Conservation (phyloP, 2,329 filamentous ascomycete species). For the Colletotrichum agaves region DNA sequence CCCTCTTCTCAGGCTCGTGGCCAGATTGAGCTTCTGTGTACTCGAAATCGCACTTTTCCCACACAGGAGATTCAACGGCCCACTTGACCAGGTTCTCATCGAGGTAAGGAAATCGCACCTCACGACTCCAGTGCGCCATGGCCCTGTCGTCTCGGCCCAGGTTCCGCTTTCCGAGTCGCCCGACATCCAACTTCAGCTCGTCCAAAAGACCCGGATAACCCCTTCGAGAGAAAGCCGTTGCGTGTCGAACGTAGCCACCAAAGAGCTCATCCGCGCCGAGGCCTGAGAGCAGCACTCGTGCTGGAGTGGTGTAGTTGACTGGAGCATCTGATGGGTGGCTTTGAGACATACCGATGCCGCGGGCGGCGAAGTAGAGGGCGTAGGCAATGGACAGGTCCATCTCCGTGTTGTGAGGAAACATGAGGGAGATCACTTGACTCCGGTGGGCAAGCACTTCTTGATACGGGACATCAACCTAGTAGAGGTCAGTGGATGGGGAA, state of each 20-base stretch:
- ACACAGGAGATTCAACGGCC: conserved; percentile 78
- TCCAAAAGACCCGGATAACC: conserved; percentile 79
- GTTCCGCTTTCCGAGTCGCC: conserved; percentile 90
- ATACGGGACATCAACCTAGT: conserved; percentile 83
- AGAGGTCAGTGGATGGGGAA: background rate
- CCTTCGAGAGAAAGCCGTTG: conserved; percentile 75
- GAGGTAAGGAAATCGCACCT: conserved; percentile 89
- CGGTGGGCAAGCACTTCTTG: conserved; percentile 77
- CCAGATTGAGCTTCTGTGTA: conserved; percentile 40
- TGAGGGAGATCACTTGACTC: conserved; percentile 76
- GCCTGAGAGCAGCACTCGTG: conserved; percentile 88
- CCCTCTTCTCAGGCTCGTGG: conserved; percentile 83
- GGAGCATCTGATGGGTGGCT: conserved; percentile 42
- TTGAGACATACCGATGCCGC: conserved; percentile 69
- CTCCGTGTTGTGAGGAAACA: conserved; percentile 94
- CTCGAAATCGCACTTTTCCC: conserved; percentile 87
- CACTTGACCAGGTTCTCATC: conserved; percentile 89
- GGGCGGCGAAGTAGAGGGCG: conserved; percentile 94
- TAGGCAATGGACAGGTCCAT: conserved; percentile 97
- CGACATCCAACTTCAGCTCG: conserved; percentile 87
- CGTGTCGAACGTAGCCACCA: conserved; percentile 89
- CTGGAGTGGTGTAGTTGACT: conserved; percentile 70
- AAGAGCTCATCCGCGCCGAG: conserved; percentile 97
- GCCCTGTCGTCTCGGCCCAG: conserved; percentile 93
- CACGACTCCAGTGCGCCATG: conserved; percentile 88